Evolutionary conservation across 1,139 yeast genomes (phyloP).

Genomic region (Yamadazyma triangularis): DNA sequence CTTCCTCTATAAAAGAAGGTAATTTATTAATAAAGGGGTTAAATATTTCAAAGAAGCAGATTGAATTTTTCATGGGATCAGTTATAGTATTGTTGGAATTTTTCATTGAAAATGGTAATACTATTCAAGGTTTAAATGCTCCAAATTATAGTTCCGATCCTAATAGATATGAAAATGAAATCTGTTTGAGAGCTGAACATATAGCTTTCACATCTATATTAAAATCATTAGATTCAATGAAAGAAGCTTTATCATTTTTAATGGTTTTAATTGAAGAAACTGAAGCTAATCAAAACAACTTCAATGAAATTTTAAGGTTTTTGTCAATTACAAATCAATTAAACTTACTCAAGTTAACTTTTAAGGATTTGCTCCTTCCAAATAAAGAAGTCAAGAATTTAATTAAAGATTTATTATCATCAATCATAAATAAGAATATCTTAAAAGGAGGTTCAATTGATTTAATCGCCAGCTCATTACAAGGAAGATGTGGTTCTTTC

Average conservation of each 20-base stretch:
- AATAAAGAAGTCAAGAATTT: constrained; percentile 56
- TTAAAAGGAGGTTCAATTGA: constrained; percentile 93
- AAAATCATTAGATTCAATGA: constrained; percentile 70
- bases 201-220: constrained; percentile 79
- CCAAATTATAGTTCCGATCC: constrained; percentile 48
- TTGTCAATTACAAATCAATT: constrained; percentile 63
- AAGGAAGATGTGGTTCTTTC: constrained; percentile 91
- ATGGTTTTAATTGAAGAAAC: constrained; percentile 79
- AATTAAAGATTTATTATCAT: constrained; percentile 81
- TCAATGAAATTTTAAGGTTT: constrained; percentile 66
- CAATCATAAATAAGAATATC: constrained; percentile 84
- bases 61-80: constrained; percentile 66
- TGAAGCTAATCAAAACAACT: constrained; percentile 32
- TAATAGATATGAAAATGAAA: constrained; percentile 49
- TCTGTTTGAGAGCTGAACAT: constrained; percentile 87
- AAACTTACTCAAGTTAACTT: constrained; percentile 62
- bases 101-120: constrained; percentile 52
- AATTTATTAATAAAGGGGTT: constrained; percentile 41
- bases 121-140: constrained; percentile 59
- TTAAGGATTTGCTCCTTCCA: constrained; percentile 75
- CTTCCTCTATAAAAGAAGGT: constrained; percentile 42
- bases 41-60: constrained; percentile 49
- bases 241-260: constrained; percentile 86
- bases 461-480: constrained; percentile 79
- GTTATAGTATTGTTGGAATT: constrained; percentile 58